Conservation (phyloP, 1,139 yeast species). For the Suhomyces bolitotheri region DNA sequence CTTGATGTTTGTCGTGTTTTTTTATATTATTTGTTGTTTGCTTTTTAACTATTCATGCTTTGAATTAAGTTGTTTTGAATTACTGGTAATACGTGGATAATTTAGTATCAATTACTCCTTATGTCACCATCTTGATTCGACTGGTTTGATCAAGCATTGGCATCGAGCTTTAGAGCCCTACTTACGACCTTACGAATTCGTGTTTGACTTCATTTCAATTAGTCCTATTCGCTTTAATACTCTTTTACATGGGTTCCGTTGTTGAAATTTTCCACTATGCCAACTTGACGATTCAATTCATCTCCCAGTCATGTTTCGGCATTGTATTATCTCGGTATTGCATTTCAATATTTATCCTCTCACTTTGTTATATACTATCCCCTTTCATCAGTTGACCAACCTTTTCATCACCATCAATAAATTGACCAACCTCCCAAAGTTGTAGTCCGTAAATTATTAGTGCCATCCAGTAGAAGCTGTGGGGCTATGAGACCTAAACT, state of each 20-base stretch:
- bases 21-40: conserved; percentile 1
- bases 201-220: conserved; percentile 12
- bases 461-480: too few relatives aligned
- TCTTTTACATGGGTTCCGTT: conserved; percentile 5
- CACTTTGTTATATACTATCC: neutral
- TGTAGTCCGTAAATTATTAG: too few relatives aligned
- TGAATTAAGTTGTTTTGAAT: neutral
- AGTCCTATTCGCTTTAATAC: conserved; percentile 3
- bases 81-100: conserved; percentile 3
- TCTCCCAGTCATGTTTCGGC: conserved; percentile 5
- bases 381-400: conserved; percentile 4
- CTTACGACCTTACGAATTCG: conserved; percentile 9
- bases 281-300: neutral
- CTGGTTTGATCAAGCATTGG: conserved; percentile 13
- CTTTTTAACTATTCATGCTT: conserved; percentile 1
- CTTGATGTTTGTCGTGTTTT: conserved; percentile 5
- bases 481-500: too few relatives aligned
- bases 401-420: conserved; percentile 5
- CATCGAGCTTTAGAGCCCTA: conserved; percentile 3
- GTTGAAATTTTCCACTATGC: conserved; percentile 3
- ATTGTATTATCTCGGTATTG: conserved; percentile 6
- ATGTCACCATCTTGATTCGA: conserved; percentile 11
- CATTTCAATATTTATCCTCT: neutral
- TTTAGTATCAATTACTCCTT: conserved; percentile 3
- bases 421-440: too few relatives aligned